These are phyloP conservation scores for Spencermartinsiella ligniputridi DNA, from an alignment of 1,139 yeast species.

Conservation along the genomic window DNA sequence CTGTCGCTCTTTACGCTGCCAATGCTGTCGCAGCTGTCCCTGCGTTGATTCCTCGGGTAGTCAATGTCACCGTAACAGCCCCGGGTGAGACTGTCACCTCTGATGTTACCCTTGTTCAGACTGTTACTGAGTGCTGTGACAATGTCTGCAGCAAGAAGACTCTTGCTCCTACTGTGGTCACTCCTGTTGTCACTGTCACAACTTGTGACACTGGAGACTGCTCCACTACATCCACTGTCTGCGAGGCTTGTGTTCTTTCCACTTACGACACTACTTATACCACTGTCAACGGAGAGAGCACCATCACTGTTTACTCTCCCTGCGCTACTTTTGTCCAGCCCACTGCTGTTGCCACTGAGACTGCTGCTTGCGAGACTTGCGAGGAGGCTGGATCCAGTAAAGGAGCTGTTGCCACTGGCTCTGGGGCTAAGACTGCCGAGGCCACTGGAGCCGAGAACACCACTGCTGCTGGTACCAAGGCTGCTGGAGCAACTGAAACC, in stretches of 20 bases:
- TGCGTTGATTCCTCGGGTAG: neutral
- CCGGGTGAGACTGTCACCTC: constrained; percentile 15
- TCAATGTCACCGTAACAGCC: constrained; percentile 15
- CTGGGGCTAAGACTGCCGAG: constrained; percentile 1
- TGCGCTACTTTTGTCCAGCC: constrained; percentile 16
- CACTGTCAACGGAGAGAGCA: constrained; percentile 12
- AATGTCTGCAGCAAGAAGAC: constrained; percentile 24
- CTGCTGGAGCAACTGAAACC: neutral
- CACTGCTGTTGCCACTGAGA: constrained; percentile 6
- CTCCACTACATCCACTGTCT: constrained; percentile 17
- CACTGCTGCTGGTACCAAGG: constrained; percentile 12
- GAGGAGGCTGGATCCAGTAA: constrained; percentile 6
- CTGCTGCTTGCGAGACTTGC: constrained; percentile 8
- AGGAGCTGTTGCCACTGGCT: constrained; percentile 1
- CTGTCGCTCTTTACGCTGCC: neutral
- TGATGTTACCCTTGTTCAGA: constrained; percentile 23
- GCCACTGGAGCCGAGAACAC: constrained; percentile 9
- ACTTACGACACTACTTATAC: constrained; percentile 19
- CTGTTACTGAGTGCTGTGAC: constrained; percentile 26
- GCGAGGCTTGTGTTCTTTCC: constrained; percentile 16
- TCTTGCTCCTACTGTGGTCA: constrained; percentile 18
- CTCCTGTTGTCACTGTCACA: constrained; percentile 3
- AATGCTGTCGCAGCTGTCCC: constrained; percentile 3
- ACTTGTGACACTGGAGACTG: constrained; percentile 12
- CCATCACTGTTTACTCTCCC: constrained; percentile 21